Evolutionary conservation across 2,329 filamentous ascomycete genomes (phyloP).

Genomic region (Botryotinia calthae): DNA sequence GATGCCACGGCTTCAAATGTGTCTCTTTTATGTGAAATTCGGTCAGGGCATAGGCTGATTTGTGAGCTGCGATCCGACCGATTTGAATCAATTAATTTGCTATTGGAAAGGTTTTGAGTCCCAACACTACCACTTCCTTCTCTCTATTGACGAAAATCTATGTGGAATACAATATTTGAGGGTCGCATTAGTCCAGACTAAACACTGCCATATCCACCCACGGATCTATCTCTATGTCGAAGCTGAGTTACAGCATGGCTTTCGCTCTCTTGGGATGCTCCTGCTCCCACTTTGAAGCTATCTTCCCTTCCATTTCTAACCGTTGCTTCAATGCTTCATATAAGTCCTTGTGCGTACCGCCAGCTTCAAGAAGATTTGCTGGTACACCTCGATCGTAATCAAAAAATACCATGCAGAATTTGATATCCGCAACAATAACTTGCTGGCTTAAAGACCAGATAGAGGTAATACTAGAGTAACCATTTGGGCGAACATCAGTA

Average conservation of each 20-base stretch:
- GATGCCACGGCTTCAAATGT: no score
- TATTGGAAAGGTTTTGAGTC: neutral
- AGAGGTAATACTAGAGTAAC: neutral
- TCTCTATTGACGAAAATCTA: neutral
- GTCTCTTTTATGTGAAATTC: neutral
- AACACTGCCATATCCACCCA: neutral
- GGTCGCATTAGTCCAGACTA: neutral
- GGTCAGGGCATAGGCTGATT: neutral
- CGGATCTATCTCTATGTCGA: neutral
- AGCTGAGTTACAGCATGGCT: neutral
- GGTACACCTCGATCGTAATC: conserved; percentile 1
- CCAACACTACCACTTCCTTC: neutral
- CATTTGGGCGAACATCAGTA: conserved; percentile 1
- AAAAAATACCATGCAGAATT: neutral
- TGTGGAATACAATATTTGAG: neutral
- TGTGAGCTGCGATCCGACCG: neutral
- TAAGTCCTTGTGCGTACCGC: neutral
- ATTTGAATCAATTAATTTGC: neutral
- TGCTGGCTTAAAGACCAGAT: conserved; percentile 14
- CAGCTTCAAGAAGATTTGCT: conserved; percentile 8
- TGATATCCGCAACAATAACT: conserved; percentile 4
- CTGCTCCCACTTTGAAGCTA: conserved; percentile 5
- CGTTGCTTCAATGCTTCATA: conserved; percentile 6
- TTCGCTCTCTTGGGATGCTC: neutral
- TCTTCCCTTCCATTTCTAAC: neutral